phyloP scores from a whole-genome alignment of 176 grass and related monocot species.

The Carex cristatella region DNA sequence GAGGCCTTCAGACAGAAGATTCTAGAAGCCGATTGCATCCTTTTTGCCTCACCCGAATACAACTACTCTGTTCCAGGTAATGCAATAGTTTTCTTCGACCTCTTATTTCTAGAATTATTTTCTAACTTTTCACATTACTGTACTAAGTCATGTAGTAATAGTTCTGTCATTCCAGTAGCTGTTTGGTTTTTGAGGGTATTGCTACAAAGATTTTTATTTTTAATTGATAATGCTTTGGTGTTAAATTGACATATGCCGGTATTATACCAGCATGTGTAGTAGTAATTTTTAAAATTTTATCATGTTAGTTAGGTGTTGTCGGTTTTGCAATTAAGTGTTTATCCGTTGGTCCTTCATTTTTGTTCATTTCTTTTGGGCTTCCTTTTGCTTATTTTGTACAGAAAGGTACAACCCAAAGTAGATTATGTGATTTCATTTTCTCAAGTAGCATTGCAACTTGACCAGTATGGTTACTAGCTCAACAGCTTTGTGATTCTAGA shows the following conservation, averaged over 20 bases:
- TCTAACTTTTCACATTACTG: not conserved
- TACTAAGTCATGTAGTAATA: not conserved
- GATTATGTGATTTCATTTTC: not conserved
- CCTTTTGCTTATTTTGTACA: not conserved
- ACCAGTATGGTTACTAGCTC: not conserved
- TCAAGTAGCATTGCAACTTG: not conserved
- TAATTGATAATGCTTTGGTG: not conserved
- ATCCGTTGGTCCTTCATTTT: not conserved
- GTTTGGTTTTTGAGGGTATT: not conserved
- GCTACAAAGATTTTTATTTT: not conserved
- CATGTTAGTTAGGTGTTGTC: not conserved
- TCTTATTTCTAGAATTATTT: not conserved
- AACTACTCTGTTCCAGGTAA: conserved; percentile 77
- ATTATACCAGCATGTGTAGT: not conserved
- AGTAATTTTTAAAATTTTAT: not conserved
- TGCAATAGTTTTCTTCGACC: not conserved
- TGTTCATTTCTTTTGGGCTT: not conserved
- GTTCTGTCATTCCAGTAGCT: not conserved
- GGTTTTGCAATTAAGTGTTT: not conserved
- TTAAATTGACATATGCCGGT: not conserved
- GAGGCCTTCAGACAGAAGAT: conserved; percentile 65
- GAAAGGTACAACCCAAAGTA: not conserved
- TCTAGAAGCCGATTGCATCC: conserved; percentile 48
- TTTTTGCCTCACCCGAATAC: conserved; percentile 77
- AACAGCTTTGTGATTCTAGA: not conserved